A percentile compares a stretch with the other conserved stretches of the same genome.
Evolutionary conservation across 2,329 filamentous ascomycete species (phyloP).

Genomic region (Xylaria sp.): DNA sequence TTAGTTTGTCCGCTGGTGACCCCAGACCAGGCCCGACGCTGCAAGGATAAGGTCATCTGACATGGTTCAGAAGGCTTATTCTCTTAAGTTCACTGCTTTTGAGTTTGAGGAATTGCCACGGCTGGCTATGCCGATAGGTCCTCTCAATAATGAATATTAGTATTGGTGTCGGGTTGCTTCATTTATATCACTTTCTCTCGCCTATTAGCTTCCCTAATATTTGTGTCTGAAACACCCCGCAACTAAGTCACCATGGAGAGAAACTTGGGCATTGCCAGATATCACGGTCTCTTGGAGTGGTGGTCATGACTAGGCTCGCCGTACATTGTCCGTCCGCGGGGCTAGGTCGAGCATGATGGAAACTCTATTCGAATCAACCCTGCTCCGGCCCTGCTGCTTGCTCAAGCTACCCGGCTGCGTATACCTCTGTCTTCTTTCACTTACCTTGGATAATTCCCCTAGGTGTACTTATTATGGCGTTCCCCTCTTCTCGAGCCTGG

Average conservation of each 20-base stretch:
- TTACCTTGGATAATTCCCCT: background rate
- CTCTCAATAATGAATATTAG: background rate
- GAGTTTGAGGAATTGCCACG: background rate
- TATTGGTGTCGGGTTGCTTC: background rate
- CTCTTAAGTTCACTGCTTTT: constrained; percentile 5
- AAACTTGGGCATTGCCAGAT: background rate
- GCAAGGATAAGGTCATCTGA: constrained; percentile 11
- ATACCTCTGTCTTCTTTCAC: constrained; percentile 19
- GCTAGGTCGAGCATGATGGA: constrained; percentile 21
- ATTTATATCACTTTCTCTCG: background rate
- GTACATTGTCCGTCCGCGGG: constrained; percentile 10
- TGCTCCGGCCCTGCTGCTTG: constrained; percentile 1
- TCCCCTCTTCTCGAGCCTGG: constrained; percentile 8
- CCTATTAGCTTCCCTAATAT: background rate
- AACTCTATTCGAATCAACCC: constrained; percentile 31
- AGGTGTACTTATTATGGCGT: constrained; percentile 9
- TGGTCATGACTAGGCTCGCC: background rate
- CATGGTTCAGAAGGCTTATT: constrained; percentile 1
- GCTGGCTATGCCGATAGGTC: too few relatives aligned
- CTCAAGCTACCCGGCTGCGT: constrained; percentile 6
- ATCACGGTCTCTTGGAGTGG: background rate
- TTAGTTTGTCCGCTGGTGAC: constrained; percentile 4
- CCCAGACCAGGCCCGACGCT: background rate
- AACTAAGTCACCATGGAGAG: background rate
- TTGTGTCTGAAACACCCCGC: background rate